Base-by-base conservation (phyloP, 2,329 filamentous ascomycete genomes). In the Tricladium varicosporioides region DNA sequence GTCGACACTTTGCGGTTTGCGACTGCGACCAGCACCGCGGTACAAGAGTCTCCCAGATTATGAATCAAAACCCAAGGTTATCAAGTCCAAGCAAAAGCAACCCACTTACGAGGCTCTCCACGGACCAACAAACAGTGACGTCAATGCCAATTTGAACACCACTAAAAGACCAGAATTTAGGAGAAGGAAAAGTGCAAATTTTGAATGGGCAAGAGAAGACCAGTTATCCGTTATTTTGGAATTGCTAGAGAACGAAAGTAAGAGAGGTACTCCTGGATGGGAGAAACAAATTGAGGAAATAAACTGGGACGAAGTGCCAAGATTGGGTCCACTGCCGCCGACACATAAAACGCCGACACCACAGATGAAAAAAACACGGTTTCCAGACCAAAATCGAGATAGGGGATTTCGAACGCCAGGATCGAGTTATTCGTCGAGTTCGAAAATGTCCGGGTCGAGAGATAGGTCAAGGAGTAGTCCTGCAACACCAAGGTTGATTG, bases 141-240 rank as follows among this genome's bases (percentile, higher is more conserved):
- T n/a, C 32, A 33, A 9, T 16, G 11, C 45, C 15, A 22, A 18
- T 27, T 7, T 27, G 22, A 27, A 27, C 22, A 7, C 22, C 22
- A 4, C 22, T 11, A 15, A 49, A 49, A 15, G 47, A 33, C 47
- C 19, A 15, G n/a, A 32, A 40, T 18, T 49, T 18, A 32, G 31
- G 19, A 44, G 22, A 50, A 31, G 36, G 22, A 54, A 45, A 49
- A 56, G 52, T 1, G 47, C 57, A 11, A 48, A 60, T 15, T 61
- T 60, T 44, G 43, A 60, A 44, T 65, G 62, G 64, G 63, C 64
- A 16, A 45, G 66, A 51, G 55, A 63, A 22, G 64, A 65, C 57
- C 64, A 65, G 58, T 58, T 68, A 16, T 65, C 60, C 27, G 60
- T 61, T 5, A 65, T 68, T 10, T 44, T 64, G 5, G 65, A 65